phyloP scores from a whole-genome alignment of 306 rosid genomes.

The Echinosophora koreensis region DNA sequence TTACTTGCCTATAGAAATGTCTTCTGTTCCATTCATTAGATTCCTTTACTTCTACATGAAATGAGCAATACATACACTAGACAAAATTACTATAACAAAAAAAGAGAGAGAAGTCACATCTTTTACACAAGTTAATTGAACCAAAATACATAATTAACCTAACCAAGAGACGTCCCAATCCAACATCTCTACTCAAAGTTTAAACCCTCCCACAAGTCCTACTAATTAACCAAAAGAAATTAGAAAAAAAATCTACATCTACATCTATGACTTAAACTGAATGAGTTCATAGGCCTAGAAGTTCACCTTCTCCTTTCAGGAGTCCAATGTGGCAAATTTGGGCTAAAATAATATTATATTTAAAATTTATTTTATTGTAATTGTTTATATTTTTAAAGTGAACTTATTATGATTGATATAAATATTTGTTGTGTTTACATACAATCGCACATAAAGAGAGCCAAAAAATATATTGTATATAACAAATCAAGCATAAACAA shows the following conservation, averaged over 20 bases:
- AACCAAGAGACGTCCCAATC: constrained; percentile 36
- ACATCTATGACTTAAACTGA: neutral
- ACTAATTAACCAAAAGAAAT: neutral
- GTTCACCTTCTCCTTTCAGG: constrained; percentile 58
- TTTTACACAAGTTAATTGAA: constrained; percentile 54
- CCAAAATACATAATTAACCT: constrained; percentile 44
- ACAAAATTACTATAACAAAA: constrained; percentile 18
- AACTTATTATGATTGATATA: too few species aligned
- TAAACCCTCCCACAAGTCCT: constrained; percentile 24
- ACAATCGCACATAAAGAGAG: too few species aligned
- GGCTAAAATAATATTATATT: too few species aligned
- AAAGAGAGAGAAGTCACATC: constrained; percentile 10
- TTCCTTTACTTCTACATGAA: constrained; percentile 29
- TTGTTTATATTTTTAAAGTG: too few species aligned
- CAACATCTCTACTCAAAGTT: constrained; percentile 13
- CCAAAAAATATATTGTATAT: too few species aligned
- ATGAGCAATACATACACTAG: constrained; percentile 37
- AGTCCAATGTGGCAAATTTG: constrained; percentile 59
- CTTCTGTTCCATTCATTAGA: neutral
- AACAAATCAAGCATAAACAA: too few species aligned
- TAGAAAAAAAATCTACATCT: constrained; percentile 37
- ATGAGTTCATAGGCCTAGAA: neutral
- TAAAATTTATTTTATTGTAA: too few species aligned
- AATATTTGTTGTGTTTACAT: too few species aligned
- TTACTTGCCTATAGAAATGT: neutral